Base-by-base conservation (phyloP, 169 alveolate genomes). In the Cryptosporidium sp. region DNA sequence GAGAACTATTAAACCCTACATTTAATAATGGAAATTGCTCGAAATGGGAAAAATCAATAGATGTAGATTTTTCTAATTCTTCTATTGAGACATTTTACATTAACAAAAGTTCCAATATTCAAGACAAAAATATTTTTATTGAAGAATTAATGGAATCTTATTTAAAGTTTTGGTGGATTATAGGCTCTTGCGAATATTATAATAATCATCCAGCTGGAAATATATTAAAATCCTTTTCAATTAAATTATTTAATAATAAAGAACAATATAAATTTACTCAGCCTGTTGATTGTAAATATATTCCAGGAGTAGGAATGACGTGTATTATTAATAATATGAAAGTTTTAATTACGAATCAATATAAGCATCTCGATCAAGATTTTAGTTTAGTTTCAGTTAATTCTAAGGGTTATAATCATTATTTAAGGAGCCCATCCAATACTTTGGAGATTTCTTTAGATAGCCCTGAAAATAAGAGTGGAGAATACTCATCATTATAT, bases 151-250 rank as follows among this genome's bases (percentile, higher is more conserved):
- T 18, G 8, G 67, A 80, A 9, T 80, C 80, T n/a, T 59, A 61
- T 65, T 37, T 62, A 12, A 80, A 43, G 45, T 80, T 80, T n/a
- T 80, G 89, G 89, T 80, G 89, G 89, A 59, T 80, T n/a, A 80
- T 80, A 12, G 89, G 89, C 2, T 62, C 69, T 48, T 59, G 80
- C 12, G 89, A 80, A 48, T 80, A 80, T 26, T 62, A 61, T 33
- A 80, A 65, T 21, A 80, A 65, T 29, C 89, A 80, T 65, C 89
- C 89, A 12, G 37, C 68, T n/a, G 89, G 89, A n/a, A 80, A 59
- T 43, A 80, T 65, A 26, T 65, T 80, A 31, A 59, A 18, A 23
- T 80, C 89, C 5, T 80, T 43, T 12, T 59, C 89, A 23, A 80
- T 80, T 35, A 18, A 26, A n/a, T 21, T 80, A 29, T 43, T 45